Evolutionary conservation across 202 grass and related monocot species (phyloP).

Genomic region (Schoenoplectus triqueter): DNA sequence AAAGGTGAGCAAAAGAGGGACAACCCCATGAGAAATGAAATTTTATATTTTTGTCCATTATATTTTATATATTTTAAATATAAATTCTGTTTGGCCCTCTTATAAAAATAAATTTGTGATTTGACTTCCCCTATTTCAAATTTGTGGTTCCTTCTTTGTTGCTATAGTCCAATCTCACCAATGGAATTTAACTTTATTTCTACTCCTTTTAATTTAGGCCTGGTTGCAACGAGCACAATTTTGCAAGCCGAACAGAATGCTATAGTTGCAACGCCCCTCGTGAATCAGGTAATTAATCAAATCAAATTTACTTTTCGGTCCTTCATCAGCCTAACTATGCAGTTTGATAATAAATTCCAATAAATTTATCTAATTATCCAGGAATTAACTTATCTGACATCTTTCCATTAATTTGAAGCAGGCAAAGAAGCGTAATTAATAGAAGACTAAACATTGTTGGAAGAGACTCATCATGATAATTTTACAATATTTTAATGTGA

Average conservation of each 20-base stretch:
- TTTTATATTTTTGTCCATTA: too few species aligned
- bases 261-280: slow-evolving; percentile 73
- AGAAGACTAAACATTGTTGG: slow-evolving; percentile 2
- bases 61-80: too few species aligned
- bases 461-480: not conserved
- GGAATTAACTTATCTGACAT: not conserved
- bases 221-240: slow-evolving; percentile 94
- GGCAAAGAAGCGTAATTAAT: slow-evolving; percentile 37
- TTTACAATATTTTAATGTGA: not conserved
- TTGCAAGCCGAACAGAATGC: slow-evolving; percentile 83
- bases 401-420: slow-evolving; percentile 20
- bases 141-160: not conserved
- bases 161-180: not conserved
- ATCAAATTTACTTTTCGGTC: slow-evolving; percentile 18
- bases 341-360: not conserved
- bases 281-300: slow-evolving; percentile 55
- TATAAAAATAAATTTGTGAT: too few species aligned
- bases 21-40: too few species aligned
- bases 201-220: slow-evolving; percentile 42
- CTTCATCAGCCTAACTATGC: slow-evolving; percentile 11
- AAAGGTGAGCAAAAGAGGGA: too few species aligned
- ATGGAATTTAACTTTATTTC: not conserved
- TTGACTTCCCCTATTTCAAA: too few species aligned
- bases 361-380: not conserved
- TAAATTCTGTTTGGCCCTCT: too few species aligned